A percentile compares a stretch with the other conserved stretches of the same genome.
phyloP scores from a whole-genome alignment of 2,329 filamentous ascomycete genomes.

The Zymoseptoria brevis region DNA sequence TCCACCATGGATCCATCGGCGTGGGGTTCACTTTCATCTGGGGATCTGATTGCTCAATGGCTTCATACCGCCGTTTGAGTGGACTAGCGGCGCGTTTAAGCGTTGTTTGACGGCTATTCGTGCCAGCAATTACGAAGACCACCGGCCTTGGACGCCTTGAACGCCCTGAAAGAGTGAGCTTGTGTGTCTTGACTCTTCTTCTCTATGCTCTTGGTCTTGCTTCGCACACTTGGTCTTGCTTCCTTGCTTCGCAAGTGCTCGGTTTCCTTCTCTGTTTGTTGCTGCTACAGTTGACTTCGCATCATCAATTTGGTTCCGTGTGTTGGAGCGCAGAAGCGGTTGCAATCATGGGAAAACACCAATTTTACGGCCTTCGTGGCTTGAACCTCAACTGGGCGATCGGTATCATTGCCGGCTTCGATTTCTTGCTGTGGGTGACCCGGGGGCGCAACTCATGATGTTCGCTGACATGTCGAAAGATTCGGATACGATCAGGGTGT shows the following conservation, averaged over 20 bases:
- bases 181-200: too few species aligned
- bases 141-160: background rate
- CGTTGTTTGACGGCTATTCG: background rate
- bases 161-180: background rate
- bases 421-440: slow-evolving; percentile 21
- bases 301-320: slow-evolving; percentile 2
- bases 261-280: background rate
- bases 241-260: background rate
- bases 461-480: background rate
- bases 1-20: background rate
- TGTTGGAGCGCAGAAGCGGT: background rate
- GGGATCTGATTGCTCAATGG: background rate
- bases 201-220: background rate
- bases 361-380: slow-evolving; percentile 36
- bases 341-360: background rate
- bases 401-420: slow-evolving; percentile 37
- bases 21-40: background rate
- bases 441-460: slow-evolving; percentile 1
- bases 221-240: too few species aligned
- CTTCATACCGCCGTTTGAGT: background rate
- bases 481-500: slow-evolving; percentile 26
- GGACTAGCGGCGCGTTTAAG: background rate
- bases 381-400: slow-evolving; percentile 36
- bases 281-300: background rate
- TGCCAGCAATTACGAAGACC: background rate